Evolutionary conservation across 768 basidiomycete genomes (phyloP), one percentile per base, ranked within the genome.

Genomic region (Lactarius trivialis): DNA sequence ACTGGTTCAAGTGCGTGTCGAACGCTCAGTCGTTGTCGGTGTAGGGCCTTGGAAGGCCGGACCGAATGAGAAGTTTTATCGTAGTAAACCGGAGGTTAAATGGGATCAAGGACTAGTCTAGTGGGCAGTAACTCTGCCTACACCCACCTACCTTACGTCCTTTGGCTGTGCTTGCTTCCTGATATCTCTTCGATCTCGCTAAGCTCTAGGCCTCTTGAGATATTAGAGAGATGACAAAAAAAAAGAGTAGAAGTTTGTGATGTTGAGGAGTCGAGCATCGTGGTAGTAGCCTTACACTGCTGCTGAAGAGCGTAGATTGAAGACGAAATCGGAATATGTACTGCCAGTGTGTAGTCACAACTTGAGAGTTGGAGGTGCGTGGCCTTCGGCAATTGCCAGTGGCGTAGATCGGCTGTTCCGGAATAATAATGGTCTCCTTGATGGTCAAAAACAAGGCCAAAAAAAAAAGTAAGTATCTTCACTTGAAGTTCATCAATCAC

Each of bases 1-100:
- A 19, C 62, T 64, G 33, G 63, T 71, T 57, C 60, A 63, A 33
- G 58, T 52, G 33, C 58, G 58, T 17, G 32, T 60, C n/a, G 58
- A 60, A 24, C 59, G 43, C 51, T 60, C 59, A 3, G 34, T 60
- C 8, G 51, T 60, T 19, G 39, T 60, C 11, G 52, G 53, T 28
- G 49, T 33, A 5, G 53, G 34, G 12, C 21, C 53, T 6, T 54
- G 28, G 33, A 36, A 36, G 8, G 21, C 32, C 8, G 33, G 17
- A 15, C 33, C 33, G 14, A n/a, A 12, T 21, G 33, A 54, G 24
- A 34, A 54, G 9, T 2, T 0, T 15, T 8, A 3, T 15, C 21
- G 5, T 24, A 21, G 15, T 17, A 54, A 21, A 19, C 53, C 53
- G 9, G 30, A n/a, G 34, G 53, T 34, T 34, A 54, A 36, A 36